Evolutionary conservation across 768 basidiomycete species (phyloP).

Genomic region (Boletellus ananiceps): DNA sequence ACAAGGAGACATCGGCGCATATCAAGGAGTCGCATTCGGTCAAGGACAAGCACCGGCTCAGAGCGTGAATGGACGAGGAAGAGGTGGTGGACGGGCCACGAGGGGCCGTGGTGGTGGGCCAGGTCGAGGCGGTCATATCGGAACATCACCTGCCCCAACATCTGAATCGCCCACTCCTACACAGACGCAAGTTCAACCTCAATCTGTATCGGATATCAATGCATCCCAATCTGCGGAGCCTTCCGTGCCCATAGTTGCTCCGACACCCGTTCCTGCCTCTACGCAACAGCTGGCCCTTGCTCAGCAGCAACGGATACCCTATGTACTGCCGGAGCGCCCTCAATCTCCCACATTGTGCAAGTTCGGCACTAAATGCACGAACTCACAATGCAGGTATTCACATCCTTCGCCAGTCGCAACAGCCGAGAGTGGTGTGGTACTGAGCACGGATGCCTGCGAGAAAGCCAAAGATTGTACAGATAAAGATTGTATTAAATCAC

Average conservation of each 20-base stretch:
- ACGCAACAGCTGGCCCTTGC: constrained; percentile 4
- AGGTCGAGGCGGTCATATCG: constrained; percentile 39
- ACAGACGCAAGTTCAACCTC: constrained; percentile 20
- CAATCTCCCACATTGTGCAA: constrained; percentile 92
- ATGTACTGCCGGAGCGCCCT: constrained; percentile 68
- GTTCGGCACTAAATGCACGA: constrained; percentile 86
- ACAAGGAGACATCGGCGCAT: constrained; percentile 48
- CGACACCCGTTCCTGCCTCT: constrained; percentile 27
- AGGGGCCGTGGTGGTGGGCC: constrained; percentile 42
- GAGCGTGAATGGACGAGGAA: constrained; percentile 36
- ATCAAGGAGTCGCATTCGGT: constrained; percentile 28
- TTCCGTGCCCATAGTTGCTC: constrained; percentile 21
- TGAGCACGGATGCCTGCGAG: constrained; percentile 92
- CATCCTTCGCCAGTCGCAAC: constrained; percentile 98
- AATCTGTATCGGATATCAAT: constrained; percentile 13
- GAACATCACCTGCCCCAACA: constrained; percentile 20
- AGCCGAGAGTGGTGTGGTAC: constrained; percentile 87
- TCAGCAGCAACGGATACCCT: constrained; percentile 39
- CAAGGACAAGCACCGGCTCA: constrained; percentile 18
- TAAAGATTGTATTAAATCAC: constrained; percentile 87
- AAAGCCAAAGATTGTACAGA: constrained; percentile 87
- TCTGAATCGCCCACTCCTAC: constrained; percentile 17
- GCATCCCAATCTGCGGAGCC: constrained; percentile 6
- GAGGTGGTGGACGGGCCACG: constrained; percentile 44
- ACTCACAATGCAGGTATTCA: constrained; percentile 83